Evolutionary conservation across 257 asterid species (phyloP).

Genomic region (Nyctanthes arbortristis): DNA sequence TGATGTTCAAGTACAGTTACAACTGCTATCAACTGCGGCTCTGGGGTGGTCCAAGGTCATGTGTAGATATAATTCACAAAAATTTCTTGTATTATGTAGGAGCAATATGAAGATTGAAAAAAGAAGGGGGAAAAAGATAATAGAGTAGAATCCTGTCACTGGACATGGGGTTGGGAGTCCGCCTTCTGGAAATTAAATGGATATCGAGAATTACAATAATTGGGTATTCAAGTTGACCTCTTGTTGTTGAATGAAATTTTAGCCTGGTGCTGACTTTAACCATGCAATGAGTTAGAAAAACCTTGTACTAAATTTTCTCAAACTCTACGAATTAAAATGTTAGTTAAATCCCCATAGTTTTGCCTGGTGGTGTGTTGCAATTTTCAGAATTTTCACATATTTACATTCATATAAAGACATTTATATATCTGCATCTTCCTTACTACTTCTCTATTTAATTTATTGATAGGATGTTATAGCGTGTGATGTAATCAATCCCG

Average conservation of each 20-base stretch:
- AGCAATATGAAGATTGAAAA: background rate
- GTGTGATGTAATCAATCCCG: conserved; percentile 90
- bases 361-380: background rate
- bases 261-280: background rate
- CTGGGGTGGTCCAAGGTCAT: background rate
- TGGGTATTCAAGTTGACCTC: background rate
- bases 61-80: background rate
- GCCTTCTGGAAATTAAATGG: background rate
- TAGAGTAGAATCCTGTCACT: background rate
- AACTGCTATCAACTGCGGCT: background rate
- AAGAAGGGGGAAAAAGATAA: background rate
- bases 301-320: background rate
- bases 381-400: conserved; percentile 1
- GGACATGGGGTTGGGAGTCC: background rate
- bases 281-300: background rate
- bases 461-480: conserved; percentile 79
- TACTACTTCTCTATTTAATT: conserved; percentile 12
- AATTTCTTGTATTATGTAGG: background rate
- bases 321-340: background rate
- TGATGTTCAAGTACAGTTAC: background rate
- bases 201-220: background rate
- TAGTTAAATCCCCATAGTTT: conserved; percentile 8
- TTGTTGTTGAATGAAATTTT: background rate
- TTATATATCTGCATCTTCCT: conserved; percentile 5
- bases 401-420: conserved; percentile 8